These are phyloP conservation scores for Endogone sp. DNA, from an alignment of 192 early-diverging fungal genomes.

Conservation along the genomic window DNA sequence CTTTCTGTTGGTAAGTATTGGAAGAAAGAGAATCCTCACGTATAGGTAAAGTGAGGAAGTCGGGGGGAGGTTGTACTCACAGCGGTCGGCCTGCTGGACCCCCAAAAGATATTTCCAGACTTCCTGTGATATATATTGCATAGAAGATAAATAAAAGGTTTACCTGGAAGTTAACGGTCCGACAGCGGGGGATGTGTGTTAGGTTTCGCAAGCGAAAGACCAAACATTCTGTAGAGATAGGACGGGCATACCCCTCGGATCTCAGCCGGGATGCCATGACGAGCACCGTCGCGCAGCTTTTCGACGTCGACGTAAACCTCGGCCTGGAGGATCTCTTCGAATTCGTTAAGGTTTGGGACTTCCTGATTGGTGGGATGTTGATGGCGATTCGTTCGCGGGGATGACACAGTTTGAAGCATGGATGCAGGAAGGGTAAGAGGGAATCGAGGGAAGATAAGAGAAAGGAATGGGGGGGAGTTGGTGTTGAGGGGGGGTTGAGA, in stretches of 20 bases:
- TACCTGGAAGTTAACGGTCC: constrained; percentile 23
- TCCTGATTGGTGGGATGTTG: constrained; percentile 14
- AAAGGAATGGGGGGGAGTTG: not conserved
- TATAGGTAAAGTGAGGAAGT: constrained; percentile 7
- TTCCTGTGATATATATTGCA: constrained; percentile 42
- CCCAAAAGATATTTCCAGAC: constrained; percentile 88
- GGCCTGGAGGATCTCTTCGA: constrained; percentile 70
- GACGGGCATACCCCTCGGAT: constrained; percentile 55
- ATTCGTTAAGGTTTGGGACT: constrained; percentile 54
- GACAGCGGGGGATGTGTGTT: not conserved
- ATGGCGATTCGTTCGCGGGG: not conserved
- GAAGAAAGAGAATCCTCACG: not conserved
- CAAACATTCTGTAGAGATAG: not conserved
- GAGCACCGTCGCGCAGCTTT: constrained; percentile 65
- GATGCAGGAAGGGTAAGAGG: too few species aligned
- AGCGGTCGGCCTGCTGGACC: constrained; percentile 77
- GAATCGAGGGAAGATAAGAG: too few species aligned
- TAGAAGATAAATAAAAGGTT: constrained; percentile 11
- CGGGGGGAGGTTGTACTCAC: constrained; percentile 35
- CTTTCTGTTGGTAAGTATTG: not conserved
- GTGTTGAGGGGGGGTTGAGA: too few species aligned
- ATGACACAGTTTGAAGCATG: not conserved
- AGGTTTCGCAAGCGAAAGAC: not conserved
- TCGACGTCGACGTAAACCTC: constrained; percentile 83
- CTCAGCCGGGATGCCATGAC: constrained; percentile 80